These are phyloP conservation scores for Cenchrus americanus DNA, from an alignment of 176 grass and related monocot genomes.

Conservation along the genomic window DNA sequence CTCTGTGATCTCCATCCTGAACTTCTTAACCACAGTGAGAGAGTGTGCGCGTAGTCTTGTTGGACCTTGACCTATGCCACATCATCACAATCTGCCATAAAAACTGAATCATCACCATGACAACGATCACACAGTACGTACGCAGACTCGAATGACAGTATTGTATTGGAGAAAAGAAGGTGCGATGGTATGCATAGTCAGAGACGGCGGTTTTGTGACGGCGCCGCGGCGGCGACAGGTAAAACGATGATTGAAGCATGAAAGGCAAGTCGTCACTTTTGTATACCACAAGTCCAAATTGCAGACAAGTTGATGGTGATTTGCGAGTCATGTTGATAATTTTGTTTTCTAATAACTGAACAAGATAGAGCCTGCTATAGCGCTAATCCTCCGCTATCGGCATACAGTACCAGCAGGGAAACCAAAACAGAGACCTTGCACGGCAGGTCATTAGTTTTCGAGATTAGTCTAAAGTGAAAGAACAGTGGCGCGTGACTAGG, in stretches of 20 bases:
- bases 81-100: conserved; percentile 1
- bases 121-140: background rate
- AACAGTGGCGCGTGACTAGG: conserved; percentile 7
- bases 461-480: conserved; percentile 21
- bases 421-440: background rate
- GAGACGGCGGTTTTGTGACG: conserved; percentile 16
- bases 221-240: background rate
- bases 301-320: conserved; percentile 21
- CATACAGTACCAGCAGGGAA: background rate
- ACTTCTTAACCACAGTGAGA: conserved; percentile 3
- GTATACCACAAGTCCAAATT: conserved; percentile 2
- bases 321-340: background rate
- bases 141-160: background rate
- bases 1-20: background rate
- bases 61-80: background rate
- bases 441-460: conserved; percentile 7
- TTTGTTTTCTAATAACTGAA: background rate
- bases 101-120: conserved; percentile 27
- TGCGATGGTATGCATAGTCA: background rate
- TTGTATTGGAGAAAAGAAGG: background rate
- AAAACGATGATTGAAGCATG: conserved; percentile 38
- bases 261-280: conserved; percentile 27
- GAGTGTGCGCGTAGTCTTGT: background rate
- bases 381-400: background rate
- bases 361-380: background rate